Percentiles rank a stretch among this genome's conserved stretches.
These are phyloP conservation scores for Camelina laxa DNA, from an alignment of 345 rosid genomes.

Conservation along the genomic window DNA sequence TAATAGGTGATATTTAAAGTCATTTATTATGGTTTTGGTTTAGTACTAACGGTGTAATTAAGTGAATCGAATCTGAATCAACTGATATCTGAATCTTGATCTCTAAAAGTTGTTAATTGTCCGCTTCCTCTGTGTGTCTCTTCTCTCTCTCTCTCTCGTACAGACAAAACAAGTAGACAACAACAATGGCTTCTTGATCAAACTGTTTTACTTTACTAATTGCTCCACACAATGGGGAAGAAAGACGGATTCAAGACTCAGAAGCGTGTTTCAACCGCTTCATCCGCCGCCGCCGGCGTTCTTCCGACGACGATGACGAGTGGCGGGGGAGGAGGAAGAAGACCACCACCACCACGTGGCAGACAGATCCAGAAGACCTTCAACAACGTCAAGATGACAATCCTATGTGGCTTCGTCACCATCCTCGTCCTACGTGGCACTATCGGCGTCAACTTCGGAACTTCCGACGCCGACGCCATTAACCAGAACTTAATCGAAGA, in stretches of 20 bases:
- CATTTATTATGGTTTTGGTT: not conserved
- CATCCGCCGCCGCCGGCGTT: constrained; percentile 40
- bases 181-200: constrained; percentile 32
- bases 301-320: constrained; percentile 56
- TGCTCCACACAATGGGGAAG: constrained; percentile 55
- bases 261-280: constrained; percentile 58
- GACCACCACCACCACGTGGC: constrained; percentile 55
- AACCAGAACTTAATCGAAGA: constrained; percentile 80
- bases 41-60: not conserved
- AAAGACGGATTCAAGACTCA: constrained; percentile 59
- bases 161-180: constrained; percentile 16
- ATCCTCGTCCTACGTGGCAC: constrained; percentile 95
- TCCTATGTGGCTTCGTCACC: constrained; percentile 92
- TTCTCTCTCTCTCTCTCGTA: not conserved
- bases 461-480: constrained; percentile 77
- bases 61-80: constrained; percentile 9
- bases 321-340: constrained; percentile 45
- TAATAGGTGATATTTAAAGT: not conserved
- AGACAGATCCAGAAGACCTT: constrained; percentile 89
- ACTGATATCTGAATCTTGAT: not conserved
- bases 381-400: constrained; percentile 88
- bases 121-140: not conserved
- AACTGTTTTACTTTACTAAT: not conserved
- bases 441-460: constrained; percentile 75
- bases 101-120: constrained; percentile 1